Base-by-base conservation (phyloP, 371 early-diverging fungal genomes). In the Syncephalastrum monosporum region DNA sequence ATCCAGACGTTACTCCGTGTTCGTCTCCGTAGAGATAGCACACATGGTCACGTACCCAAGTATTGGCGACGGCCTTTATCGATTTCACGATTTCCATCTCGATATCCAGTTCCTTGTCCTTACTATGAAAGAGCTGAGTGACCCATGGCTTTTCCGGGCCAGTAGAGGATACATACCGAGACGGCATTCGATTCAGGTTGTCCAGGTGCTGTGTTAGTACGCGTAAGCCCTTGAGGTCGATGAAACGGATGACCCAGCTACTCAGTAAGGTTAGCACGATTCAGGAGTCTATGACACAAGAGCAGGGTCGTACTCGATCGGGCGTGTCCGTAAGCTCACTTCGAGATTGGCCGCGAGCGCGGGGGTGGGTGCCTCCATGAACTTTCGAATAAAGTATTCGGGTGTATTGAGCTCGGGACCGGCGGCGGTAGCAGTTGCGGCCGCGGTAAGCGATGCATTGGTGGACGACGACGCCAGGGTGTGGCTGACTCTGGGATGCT, bases 71-170 rank as follows among this genome's bases (percentile, higher is more conserved):
- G 0, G 84, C 77, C 57, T 88, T 89, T 58, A 89, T 71, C 59
- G 88, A 88, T 59, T 84, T 85, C 43, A 88, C 80, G 50, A 90
- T 84, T 67, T 88, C 90, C 47, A 81, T 69, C 62, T 90, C 90
- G 63, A 85, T 75, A 19, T 85, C 78, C 13, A 85, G 64, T 54
- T 79, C 81, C 24, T 73, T 69, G 29, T 84, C 83, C 52, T 74
- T 72, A 53, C 87, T 79, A 57, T 27, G 53, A 42, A 16, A 16
- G 5, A 58, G 33, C 50, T 53, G 29, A 76, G 70, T 3, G 84
- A 81, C 45, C 81, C 68, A 16, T 83, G 2, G 21, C 79, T 13
- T 78, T 83, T 55, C 87, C 88, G 2, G 10, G 10, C 7, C 6
- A 33, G 38, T 77, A 79, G 50, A 82, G 75, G 47, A 24, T 59